Base-by-base conservation (phyloP, 2,329 filamentous ascomycete species). In the Dactylonectria macrodidyma region DNA sequence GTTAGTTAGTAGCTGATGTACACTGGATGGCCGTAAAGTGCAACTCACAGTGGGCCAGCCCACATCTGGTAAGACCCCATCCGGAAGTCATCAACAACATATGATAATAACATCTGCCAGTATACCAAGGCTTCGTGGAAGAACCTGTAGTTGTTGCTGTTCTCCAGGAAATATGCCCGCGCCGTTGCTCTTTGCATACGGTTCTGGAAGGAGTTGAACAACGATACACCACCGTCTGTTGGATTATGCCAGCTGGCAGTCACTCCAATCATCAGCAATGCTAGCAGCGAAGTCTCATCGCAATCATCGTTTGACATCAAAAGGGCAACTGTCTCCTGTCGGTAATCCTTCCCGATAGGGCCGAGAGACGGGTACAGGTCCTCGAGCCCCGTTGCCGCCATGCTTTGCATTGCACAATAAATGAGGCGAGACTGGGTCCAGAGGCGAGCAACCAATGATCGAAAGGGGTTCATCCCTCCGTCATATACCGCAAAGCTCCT, bases 131-230 rank as follows among this genome's bases (percentile, higher is more conserved):
- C 65, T 22, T 70, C 57, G 12, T 68, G 58, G 6, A 70, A 70
- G 30, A 70, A 70, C 3, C 59, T 19, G 26, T 68, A 70, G 30
- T 70, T 61, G 33, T 59, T 59, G 19, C 59, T 61, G 16, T 63
- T 58, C 5, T 60, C 51, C 1, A 57, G 22, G n/a, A 59, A 64
- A 12, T 60, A 48, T 3, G 36, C 26, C 24, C 36, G 33, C 7
- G 64, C 55, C 7, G 59, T 62, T 33, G 64, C 60, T 5, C 60
- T 56, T n/a, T 59, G 59, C 48, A 68, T 68, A 8, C 65, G 58
- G 33, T 70, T 70, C n/a, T 65, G 67, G 36, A 70, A 66, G 2
- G 52, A 52, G 56, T 70, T 70, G 36, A 70, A 70, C 22, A 70
- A 59, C 8, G 52, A 44, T 2, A 70, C 55, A 2, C 68, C 68